These are phyloP conservation scores for Coniochaeta hoffmannii DNA, from an alignment of 2,329 filamentous ascomycete genomes.

Conservation along the genomic window DNA sequence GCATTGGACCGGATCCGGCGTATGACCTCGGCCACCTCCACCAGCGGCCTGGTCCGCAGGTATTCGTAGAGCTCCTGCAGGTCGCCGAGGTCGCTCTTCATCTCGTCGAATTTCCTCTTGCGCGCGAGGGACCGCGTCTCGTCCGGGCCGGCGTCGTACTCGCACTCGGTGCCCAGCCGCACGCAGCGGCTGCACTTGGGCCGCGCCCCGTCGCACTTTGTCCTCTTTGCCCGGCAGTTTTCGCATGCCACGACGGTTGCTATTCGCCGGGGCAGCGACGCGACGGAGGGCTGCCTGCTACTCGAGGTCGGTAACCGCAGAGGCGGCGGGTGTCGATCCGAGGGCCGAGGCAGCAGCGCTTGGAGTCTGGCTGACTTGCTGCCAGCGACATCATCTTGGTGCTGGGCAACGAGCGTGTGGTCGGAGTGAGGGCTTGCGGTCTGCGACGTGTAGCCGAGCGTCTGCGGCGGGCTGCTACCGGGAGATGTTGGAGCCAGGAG, in stretches of 20 bases:
- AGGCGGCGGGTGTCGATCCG: not conserved
- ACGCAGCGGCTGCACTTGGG: conserved; percentile 3
- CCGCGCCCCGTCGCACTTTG: conserved; percentile 3
- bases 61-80: not conserved
- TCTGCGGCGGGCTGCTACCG: not conserved
- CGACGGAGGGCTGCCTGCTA: not conserved
- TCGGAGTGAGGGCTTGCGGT: not conserved
- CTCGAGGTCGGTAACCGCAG: not conserved
- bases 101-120: conserved; percentile 4
- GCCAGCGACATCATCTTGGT: not conserved
- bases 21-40: conserved; percentile 1
- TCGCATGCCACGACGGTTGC: conserved; percentile 1
- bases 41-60: not conserved
- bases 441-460: not conserved
- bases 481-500: not conserved
- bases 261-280: not conserved
- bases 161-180: not conserved
- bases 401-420: not conserved
- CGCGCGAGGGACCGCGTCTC: conserved; percentile 3
- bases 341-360: not conserved
- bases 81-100: not conserved
- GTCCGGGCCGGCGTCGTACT: conserved; percentile 3
- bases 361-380: not conserved
- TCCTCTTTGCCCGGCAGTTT: conserved; percentile 2
- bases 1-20: not conserved